Conservation (phyloP, 306 rosid species). For the Fragaria iinumae region DNA sequence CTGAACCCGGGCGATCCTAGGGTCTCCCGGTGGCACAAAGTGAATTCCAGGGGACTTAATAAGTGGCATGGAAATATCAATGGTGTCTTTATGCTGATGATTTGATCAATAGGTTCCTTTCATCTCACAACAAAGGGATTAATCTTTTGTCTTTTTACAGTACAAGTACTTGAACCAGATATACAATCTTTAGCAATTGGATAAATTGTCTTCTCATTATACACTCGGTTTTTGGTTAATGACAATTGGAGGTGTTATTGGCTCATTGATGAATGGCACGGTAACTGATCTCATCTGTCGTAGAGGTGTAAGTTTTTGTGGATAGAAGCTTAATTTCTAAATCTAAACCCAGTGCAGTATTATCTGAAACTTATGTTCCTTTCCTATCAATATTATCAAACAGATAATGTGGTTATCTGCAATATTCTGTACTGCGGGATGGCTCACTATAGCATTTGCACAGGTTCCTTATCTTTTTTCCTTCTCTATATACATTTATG, state of each 20-base stretch:
- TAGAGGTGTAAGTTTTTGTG: slow-evolving; percentile 33
- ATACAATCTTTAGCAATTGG: slow-evolving; percentile 1
- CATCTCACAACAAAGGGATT: slow-evolving; percentile 13
- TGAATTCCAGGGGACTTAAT: neutral
- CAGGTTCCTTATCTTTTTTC: slow-evolving; percentile 37
- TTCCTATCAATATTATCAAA: slow-evolving; percentile 28
- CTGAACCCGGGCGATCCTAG: neutral
- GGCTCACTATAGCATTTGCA: slow-evolving; percentile 58
- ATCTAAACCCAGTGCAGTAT: neutral
- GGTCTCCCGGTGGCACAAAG: slow-evolving; percentile 27
- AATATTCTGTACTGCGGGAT: slow-evolving; percentile 57
- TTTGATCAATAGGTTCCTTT: slow-evolving; percentile 13
- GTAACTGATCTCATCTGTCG: slow-evolving; percentile 37
- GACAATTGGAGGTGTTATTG: slow-evolving; percentile 37
- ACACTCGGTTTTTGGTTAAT: slow-evolving; percentile 37
- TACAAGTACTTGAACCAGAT: slow-evolving; percentile 9
- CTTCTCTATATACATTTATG: neutral
- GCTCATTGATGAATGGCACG: slow-evolving; percentile 31
- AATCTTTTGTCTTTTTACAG: slow-evolving; percentile 17
- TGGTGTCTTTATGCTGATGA: slow-evolving; percentile 46
- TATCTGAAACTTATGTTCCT: neutral
- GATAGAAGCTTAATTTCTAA: neutral
- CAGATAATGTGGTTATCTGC: slow-evolving; percentile 69
- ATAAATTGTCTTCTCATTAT: neutral
- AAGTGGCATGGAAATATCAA: neutral